phyloP scores from a whole-genome alignment of 768 basidiomycete species.

The Suillus hirtellus region DNA sequence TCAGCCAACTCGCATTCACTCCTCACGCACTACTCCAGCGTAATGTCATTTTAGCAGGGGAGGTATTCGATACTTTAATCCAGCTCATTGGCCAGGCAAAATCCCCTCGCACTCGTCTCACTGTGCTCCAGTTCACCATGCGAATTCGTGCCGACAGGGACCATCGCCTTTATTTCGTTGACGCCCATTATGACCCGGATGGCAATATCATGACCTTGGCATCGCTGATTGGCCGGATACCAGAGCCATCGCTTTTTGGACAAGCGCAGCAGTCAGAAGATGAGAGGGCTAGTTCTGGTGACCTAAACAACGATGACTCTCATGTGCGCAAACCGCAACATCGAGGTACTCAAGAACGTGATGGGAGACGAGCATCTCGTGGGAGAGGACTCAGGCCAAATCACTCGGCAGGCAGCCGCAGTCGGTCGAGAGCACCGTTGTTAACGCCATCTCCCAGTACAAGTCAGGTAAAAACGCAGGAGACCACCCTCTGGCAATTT shows the following conservation, averaged over 20 bases:
- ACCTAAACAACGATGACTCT: slow-evolving; percentile 30
- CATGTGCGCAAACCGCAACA: slow-evolving; percentile 45
- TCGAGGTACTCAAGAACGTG: slow-evolving; percentile 50
- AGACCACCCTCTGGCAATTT: slow-evolving; percentile 58
- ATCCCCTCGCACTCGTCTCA: slow-evolving; percentile 62
- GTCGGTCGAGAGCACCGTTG: slow-evolving; percentile 56
- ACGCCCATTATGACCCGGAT: slow-evolving; percentile 53
- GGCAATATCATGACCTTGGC: slow-evolving; percentile 61
- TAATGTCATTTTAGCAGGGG: slow-evolving; percentile 54
- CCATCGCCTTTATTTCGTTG: slow-evolving; percentile 76
- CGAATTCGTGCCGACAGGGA: slow-evolving; percentile 87
- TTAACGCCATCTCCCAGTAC: slow-evolving; percentile 29
- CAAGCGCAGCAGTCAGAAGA: slow-evolving; percentile 19
- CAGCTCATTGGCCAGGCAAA: slow-evolving; percentile 45
- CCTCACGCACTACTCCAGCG: slow-evolving; percentile 50
- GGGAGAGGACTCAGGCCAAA: slow-evolving; percentile 49
- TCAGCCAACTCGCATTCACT: slow-evolving; percentile 71
- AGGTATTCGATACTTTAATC: slow-evolving; percentile 54
- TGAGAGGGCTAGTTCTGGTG: slow-evolving; percentile 26
- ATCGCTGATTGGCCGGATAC: slow-evolving; percentile 58
- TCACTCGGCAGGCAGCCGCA: slow-evolving; percentile 53
- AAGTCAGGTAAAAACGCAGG: slow-evolving; percentile 28
- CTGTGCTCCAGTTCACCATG: slow-evolving; percentile 83
- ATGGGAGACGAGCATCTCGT: slow-evolving; percentile 51
- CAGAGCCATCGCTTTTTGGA: slow-evolving; percentile 17